Percentiles rank a stretch among this genome's conserved stretches.
phyloP scores from a whole-genome alignment of 176 grass and related monocot species.

The Panicum miliaceum region DNA sequence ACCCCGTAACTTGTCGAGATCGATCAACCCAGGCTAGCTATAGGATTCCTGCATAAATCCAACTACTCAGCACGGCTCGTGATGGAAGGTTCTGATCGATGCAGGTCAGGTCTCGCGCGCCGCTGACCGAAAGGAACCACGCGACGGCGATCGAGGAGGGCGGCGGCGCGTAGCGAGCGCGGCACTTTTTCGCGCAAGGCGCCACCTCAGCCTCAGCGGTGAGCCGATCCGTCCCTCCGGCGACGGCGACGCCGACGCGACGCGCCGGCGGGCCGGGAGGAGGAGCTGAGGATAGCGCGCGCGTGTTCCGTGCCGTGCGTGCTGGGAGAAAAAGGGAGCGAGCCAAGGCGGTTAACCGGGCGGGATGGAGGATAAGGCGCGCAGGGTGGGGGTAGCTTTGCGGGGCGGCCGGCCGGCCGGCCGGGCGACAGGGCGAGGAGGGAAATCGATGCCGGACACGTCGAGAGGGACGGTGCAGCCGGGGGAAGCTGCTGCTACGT shows the following conservation, averaged over 20 bases:
- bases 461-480: neutral
- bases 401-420: neutral
- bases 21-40: no score
- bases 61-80: no score
- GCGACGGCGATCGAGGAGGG: neutral
- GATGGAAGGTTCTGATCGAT: neutral
- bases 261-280: neutral
- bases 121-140: neutral
- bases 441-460: neutral
- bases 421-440: neutral
- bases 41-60: no score
- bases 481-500: neutral
- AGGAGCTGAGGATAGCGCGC: constrained; percentile 7
- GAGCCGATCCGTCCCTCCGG: neutral
- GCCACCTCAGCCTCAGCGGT: neutral
- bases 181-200: neutral
- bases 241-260: neutral
- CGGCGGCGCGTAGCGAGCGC: neutral
- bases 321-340: no score
- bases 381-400: neutral
- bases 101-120: neutral
- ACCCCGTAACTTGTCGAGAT: no score
- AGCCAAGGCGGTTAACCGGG: neutral
- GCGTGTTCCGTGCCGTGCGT: neutral
- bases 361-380: constrained; percentile 4